Evolutionary conservation across 2,329 filamentous ascomycete species (phyloP), one percentile per base, ranked within the genome.

Genomic region (Fusarium verticillioides): DNA sequence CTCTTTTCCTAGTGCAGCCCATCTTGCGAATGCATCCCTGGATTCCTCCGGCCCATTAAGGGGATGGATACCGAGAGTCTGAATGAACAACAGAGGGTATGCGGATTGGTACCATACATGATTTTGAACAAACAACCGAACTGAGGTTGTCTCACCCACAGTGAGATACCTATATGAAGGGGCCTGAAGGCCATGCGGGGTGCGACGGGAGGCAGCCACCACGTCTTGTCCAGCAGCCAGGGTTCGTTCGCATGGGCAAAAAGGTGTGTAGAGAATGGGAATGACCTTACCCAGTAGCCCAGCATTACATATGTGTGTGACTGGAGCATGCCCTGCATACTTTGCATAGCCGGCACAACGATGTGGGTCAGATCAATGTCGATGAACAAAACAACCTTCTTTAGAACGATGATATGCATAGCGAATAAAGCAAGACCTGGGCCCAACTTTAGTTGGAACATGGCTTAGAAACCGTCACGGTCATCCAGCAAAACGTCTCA

Each of bases 1-100:
- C 57, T 63, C 74, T 74, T 80, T 80, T 74, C 81, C 80, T 76
- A 80, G 77, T 80, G 60, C 59, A 81, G 81, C 70, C 74, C 77
- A 68, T 69, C 78, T 82, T 82, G 81, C 80, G 80, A 82, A 65
- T 63, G 59, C 21, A 77, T 69, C 75, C 75, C 69, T 68, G 71
- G 56, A 63, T 60, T 40, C 36, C 63, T 67, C 66, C 63, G 61
- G 57, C 71, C 53, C 70, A 62, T 61, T 67, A 70, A 57, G 39
- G 69, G 69, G 70, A 60, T 37, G 59, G 66, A 66, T 65, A 54
- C 63, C 61, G 61, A 63, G 58, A 60, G 58, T 52, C 63, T 66
- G 50, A 67, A 60, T 36, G 73, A 62, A 66, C 54, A 69, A 57
- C 66, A 70, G 59, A 66, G 40, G 64, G 53, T 52, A 75, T 69